phyloP scores from a whole-genome alignment of 148 eudicot species.

The Euryodendron excelsum region DNA sequence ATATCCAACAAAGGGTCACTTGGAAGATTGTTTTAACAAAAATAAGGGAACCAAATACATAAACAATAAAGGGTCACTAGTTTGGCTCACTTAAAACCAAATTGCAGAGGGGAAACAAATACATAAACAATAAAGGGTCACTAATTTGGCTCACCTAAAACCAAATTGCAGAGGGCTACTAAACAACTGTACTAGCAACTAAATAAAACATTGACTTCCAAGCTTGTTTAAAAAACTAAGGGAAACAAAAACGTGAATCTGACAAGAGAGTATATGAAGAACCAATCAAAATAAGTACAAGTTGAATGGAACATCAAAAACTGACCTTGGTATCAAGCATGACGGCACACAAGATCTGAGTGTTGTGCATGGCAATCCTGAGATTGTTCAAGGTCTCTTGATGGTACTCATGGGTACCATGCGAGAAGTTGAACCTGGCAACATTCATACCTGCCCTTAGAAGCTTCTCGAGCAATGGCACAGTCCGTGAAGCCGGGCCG shows the following conservation, averaged over 20 bases:
- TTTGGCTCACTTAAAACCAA: no score
- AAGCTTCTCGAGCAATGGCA: slow-evolving; percentile 61
- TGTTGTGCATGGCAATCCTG: slow-evolving; percentile 61
- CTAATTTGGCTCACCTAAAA: not conserved
- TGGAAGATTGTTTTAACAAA: no score
- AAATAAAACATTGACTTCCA: no score
- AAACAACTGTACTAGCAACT: not conserved
- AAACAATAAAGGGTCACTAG: no score
- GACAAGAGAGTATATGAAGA: no score
- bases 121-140: not conserved
- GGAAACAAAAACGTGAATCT: not conserved
- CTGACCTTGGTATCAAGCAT: slow-evolving; percentile 75
- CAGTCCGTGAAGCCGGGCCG: slow-evolving; percentile 61
- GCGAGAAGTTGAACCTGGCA: slow-evolving; percentile 71
- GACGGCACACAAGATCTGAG: slow-evolving; percentile 64
- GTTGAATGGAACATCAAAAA: not conserved
- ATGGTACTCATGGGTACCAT: slow-evolving; percentile 68
- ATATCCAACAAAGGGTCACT: no score
- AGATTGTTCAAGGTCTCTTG: slow-evolving; percentile 63
- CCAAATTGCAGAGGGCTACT: not conserved
- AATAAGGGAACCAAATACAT: no score
- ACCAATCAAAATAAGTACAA: no score
- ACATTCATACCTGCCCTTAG: slow-evolving; percentile 68
- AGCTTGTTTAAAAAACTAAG: no score
- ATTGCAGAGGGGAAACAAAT: no score